Evolutionary conservation across 2,329 filamentous ascomycete genomes (phyloP).

Genomic region (Cryphonectria parasitica): DNA sequence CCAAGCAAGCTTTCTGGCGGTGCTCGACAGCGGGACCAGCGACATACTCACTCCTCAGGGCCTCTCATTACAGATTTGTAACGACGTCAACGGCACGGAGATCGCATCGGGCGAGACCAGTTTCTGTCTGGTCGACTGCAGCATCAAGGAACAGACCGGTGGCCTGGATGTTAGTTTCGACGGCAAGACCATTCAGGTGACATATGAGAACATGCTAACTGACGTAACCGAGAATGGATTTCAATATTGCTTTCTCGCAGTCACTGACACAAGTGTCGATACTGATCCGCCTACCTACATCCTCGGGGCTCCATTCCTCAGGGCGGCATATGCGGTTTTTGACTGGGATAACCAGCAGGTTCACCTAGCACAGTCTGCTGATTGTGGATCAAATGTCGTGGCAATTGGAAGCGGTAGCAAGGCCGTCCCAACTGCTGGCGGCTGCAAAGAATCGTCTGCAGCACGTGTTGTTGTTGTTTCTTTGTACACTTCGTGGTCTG

Average conservation of each 20-base stretch:
- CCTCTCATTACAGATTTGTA: slow-evolving; percentile 38
- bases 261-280: background rate
- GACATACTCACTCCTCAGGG: slow-evolving; percentile 55
- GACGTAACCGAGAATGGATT: background rate
- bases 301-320: slow-evolving; percentile 9
- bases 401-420: slow-evolving; percentile 7
- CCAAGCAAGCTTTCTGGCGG: slow-evolving; percentile 40
- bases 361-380: slow-evolving; percentile 19
- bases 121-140: slow-evolving; percentile 25
- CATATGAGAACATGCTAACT: slow-evolving; percentile 28
- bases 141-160: slow-evolving; percentile 15
- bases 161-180: slow-evolving; percentile 27
- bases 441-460: slow-evolving; percentile 19
- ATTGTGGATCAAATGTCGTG: slow-evolving; percentile 15
- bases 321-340: slow-evolving; percentile 22
- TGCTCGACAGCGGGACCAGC: slow-evolving; percentile 59
- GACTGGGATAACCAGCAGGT: slow-evolving; percentile 25
- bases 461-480: background rate
- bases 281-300: slow-evolving; percentile 14
- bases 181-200: slow-evolving; percentile 25
- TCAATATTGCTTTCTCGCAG: background rate
- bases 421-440: slow-evolving; percentile 13
- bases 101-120: too few relatives aligned
- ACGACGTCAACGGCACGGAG: slow-evolving; percentile 17
- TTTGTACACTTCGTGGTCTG: background rate